A percentile compares a stretch with the other conserved stretches of the same genome.
Evolutionary conservation across 2,329 filamentous ascomycete species (phyloP).

Genomic region (Pseudogymnoascus sp.): DNA sequence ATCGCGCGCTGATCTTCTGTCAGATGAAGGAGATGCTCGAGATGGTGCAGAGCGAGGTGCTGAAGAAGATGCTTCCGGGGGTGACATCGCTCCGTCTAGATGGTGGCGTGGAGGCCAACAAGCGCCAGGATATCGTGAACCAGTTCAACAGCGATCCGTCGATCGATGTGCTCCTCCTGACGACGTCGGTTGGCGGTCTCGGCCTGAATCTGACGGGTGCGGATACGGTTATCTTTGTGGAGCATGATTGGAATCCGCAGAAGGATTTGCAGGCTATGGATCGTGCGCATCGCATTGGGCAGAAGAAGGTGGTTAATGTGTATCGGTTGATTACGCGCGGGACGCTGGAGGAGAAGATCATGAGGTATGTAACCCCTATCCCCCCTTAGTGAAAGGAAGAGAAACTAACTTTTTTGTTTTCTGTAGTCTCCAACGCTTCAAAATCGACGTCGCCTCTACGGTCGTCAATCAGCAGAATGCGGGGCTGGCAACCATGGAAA

Average conservation of each 20-base stretch:
- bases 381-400: no score
- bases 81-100: constrained; percentile 94
- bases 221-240: constrained; percentile 98
- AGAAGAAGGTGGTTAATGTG: constrained; percentile 99
- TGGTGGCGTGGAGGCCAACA: constrained; percentile 83
- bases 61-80: constrained; percentile 82
- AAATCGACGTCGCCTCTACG: constrained; percentile 95
- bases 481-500: constrained; percentile 87
- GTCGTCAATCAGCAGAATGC: constrained; percentile 99
- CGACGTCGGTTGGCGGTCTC: constrained; percentile 88
- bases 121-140: constrained; percentile 96
- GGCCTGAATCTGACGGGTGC: constrained; percentile 93
- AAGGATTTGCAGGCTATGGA: constrained; percentile 99
- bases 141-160: constrained; percentile 97
- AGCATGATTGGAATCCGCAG: constrained; percentile 99
- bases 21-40: constrained; percentile 99
- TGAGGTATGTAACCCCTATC: constrained; percentile 54
- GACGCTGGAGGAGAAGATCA: constrained; percentile 95
- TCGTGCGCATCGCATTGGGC: constrained; percentile 91
- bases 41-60: constrained; percentile 91
- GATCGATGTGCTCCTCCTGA: constrained; percentile 88
- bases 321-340: constrained; percentile 94
- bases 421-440: constrained; percentile 86
- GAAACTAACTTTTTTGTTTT: constrained; percentile 13
- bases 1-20: constrained; percentile 93